Conservation (phyloP, 2,329 filamentous ascomycete genomes). For the Ophiocordyceps camponoti-floridani region DNA sequence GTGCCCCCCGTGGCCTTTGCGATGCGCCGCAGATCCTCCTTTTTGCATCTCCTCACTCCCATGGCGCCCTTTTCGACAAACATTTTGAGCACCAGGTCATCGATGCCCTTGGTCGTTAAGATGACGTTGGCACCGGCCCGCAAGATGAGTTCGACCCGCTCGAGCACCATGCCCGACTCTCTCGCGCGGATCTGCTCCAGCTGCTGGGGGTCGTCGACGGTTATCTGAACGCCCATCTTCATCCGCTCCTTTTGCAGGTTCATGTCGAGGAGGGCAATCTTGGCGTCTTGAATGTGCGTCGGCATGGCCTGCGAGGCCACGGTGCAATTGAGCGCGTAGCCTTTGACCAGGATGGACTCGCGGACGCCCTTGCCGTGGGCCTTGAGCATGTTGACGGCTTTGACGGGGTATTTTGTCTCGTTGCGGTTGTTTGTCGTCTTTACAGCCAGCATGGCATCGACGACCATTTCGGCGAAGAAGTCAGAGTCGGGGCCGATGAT, state of each 20-base stretch:
- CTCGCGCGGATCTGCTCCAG: conserved; percentile 91
- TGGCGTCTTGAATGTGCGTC: conserved; percentile 79
- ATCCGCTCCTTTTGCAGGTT: conserved; percentile 98
- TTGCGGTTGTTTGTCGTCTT: conserved; percentile 81
- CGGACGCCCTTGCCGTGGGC: conserved; percentile 84
- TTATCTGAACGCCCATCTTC: conserved; percentile 98
- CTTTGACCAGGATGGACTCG: conserved; percentile 84
- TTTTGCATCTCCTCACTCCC: conserved; percentile 92
- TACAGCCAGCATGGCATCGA: conserved; percentile 89
- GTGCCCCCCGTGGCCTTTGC: conserved; percentile 92
- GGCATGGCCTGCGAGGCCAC: conserved; percentile 97
- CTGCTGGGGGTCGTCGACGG: conserved; percentile 91
- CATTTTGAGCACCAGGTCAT: conserved; percentile 84
- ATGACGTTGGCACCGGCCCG: conserved; percentile 95
- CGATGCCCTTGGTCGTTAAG: conserved; percentile 94
- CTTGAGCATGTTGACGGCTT: conserved; percentile 97
- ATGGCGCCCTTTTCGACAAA: conserved; percentile 92
- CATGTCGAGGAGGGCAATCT: conserved; percentile 94
- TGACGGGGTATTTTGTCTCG: conserved; percentile 93
- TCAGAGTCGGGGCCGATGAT: conserved; percentile 92
- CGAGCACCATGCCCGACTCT: conserved; percentile 82
- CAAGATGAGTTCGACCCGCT: conserved; percentile 91
- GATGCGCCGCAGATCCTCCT: conserved; percentile 91
- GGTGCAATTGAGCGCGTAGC: conserved; percentile 96
- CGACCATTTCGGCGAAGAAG: conserved; percentile 94